These are phyloP conservation scores for Xerocomus potaroensis DNA, from an alignment of 768 basidiomycete genomes.

Conservation along the genomic window DNA sequence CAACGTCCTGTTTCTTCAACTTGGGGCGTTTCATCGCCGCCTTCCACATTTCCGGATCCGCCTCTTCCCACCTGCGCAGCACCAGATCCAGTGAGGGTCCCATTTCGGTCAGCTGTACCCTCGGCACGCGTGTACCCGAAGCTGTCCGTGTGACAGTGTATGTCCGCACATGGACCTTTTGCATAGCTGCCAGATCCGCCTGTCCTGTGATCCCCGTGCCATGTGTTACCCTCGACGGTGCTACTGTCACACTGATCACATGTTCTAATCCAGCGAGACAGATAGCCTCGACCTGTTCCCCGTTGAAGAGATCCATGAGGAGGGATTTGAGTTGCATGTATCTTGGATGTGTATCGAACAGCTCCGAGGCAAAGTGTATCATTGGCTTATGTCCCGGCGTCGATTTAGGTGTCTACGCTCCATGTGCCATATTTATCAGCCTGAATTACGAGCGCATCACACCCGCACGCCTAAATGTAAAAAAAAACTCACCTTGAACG, in stretches of 20 bases:
- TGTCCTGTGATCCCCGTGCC: slow-evolving; percentile 18
- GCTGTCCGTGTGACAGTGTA: slow-evolving; percentile 73
- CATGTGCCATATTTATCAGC: background rate
- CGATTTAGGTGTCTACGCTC: slow-evolving; percentile 75
- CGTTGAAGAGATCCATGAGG: slow-evolving; percentile 88
- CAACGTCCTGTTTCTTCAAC: slow-evolving; percentile 82
- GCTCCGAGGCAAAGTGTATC: slow-evolving; percentile 92
- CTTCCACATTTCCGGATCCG: slow-evolving; percentile 78
- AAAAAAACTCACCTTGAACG: slow-evolving; percentile 64
- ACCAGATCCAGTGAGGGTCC: slow-evolving; percentile 86
- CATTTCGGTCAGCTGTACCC: slow-evolving; percentile 81
- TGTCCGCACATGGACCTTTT: slow-evolving; percentile 83
- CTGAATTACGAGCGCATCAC: too few species aligned
- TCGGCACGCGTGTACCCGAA: slow-evolving; percentile 77
- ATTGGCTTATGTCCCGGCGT: slow-evolving; percentile 87
- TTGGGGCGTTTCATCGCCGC: slow-evolving; percentile 81
- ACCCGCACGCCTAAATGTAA: too few species aligned
- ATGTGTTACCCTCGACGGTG: slow-evolving; percentile 46
- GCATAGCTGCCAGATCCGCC: slow-evolving; percentile 49
- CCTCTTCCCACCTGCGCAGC: slow-evolving; percentile 66
- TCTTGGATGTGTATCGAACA: slow-evolving; percentile 93
- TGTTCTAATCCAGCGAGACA: slow-evolving; percentile 82
- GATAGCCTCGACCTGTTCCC: slow-evolving; percentile 78
- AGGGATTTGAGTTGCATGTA: slow-evolving; percentile 90
- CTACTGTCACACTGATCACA: slow-evolving; percentile 78